phyloP scores from a whole-genome alignment of 306 rosid species.

The Sicyos baderoa region DNA sequence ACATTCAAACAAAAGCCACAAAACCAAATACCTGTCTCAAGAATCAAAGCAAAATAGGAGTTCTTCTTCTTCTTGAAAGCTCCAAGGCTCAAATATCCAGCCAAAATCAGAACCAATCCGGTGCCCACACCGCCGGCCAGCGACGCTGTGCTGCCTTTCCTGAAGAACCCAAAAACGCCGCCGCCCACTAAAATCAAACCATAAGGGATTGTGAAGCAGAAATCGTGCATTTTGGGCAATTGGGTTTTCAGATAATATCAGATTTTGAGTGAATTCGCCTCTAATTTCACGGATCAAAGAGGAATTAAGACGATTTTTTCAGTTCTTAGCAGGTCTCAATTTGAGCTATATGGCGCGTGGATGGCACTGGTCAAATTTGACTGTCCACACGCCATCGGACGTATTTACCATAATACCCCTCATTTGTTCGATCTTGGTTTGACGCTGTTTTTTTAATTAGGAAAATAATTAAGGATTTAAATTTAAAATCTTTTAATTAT shows the following conservation, averaged over 20 bases:
- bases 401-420: not conserved
- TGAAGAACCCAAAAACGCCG: conserved; percentile 54
- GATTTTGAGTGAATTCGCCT: conserved; percentile 15
- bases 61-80: conserved; percentile 61
- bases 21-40: conserved; percentile 47
- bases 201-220: conserved; percentile 85
- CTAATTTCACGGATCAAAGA: not conserved
- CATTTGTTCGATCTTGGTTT: too few species aligned
- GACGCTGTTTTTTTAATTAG: too few species aligned
- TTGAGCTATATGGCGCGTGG: too few species aligned
- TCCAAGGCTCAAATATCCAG: conserved; percentile 68
- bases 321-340: not conserved
- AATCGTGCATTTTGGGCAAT: conserved; percentile 62
- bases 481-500: too few species aligned
- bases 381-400: not conserved
- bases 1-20: not conserved
- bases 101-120: conserved; percentile 56
- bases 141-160: conserved; percentile 67
- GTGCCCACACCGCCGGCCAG: conserved; percentile 56
- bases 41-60: conserved; percentile 44
- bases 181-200: conserved; percentile 62
- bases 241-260: conserved; percentile 26
- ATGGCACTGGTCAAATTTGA: conserved; percentile 10
- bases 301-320: not conserved
- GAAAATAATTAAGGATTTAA: too few species aligned